Percentiles rank a stretch among this genome's conserved stretches.
Conservation (phyloP, 768 basidiomycete species). For the Infundibulicybe gibba region DNA sequence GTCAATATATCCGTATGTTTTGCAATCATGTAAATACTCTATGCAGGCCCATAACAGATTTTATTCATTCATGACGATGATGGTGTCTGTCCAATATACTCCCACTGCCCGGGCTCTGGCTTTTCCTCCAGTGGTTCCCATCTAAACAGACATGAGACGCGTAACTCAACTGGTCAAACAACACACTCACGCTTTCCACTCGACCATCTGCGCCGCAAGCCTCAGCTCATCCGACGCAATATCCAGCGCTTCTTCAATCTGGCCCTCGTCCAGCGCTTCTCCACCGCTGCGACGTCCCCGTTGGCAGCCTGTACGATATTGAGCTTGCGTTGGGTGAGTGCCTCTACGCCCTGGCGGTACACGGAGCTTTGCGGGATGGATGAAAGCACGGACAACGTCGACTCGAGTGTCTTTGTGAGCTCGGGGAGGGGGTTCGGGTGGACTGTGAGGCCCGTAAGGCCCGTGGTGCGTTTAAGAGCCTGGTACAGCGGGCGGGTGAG, state of each 20-base stretch:
- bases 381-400: conserved; percentile 67
- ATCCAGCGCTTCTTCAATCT: conserved; percentile 82
- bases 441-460: conserved; percentile 79
- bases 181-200: conserved; percentile 89
- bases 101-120: conserved; percentile 83
- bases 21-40: no score
- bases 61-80: conserved; percentile 34
- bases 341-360: conserved; percentile 87
- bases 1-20: no score
- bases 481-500: conserved; percentile 69
- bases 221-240: conserved; percentile 81
- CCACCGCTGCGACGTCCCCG: conserved; percentile 62
- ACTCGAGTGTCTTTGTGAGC: conserved; percentile 70
- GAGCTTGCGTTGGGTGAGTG: conserved; percentile 78
- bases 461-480: conserved; percentile 76
- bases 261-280: conserved; percentile 77
- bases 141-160: conserved; percentile 32
- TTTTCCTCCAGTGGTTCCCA: conserved; percentile 89
- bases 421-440: conserved; percentile 84
- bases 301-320: conserved; percentile 65
- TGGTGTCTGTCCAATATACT: conserved; percentile 63
- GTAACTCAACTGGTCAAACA: neutral
- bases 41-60: no score
- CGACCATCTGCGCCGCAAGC: conserved; percentile 78
- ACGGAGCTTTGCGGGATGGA: conserved; percentile 78